These are phyloP conservation scores for Diaporthe sp. DNA, from an alignment of 2,329 filamentous ascomycete species.

Conservation along the genomic window DNA sequence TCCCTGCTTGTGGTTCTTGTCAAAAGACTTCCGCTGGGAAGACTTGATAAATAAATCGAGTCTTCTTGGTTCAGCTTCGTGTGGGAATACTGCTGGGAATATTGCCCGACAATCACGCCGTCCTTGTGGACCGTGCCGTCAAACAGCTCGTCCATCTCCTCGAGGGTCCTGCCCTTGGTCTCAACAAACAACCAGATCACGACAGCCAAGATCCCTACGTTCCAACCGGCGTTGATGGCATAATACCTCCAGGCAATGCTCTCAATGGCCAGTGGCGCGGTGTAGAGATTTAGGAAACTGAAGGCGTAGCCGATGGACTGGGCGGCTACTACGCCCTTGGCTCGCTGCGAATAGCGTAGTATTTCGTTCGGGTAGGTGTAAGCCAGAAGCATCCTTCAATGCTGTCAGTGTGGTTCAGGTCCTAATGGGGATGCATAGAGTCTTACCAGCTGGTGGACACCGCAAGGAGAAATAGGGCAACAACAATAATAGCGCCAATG, in stretches of 20 bases:
- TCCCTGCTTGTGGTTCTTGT: background rate
- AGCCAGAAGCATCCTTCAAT: background rate
- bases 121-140: background rate
- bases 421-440: background rate
- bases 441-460: conserved; percentile 15
- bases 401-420: background rate
- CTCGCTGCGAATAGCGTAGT: background rate
- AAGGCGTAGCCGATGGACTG: conserved; percentile 9
- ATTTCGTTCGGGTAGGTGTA: conserved; percentile 5
- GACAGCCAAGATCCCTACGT: background rate
- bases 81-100: background rate
- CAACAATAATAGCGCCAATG: background rate
- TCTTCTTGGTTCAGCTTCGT: background rate
- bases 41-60: background rate
- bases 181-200: conserved; percentile 11
- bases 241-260: background rate
- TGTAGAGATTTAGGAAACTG: conserved; percentile 17
- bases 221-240: background rate
- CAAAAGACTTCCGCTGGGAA: background rate
- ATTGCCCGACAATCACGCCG: background rate
- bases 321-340: conserved; percentile 7
- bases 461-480: background rate
- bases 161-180: conserved; percentile 12
- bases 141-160: conserved; percentile 12
- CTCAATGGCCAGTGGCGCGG: background rate